phyloP scores from a whole-genome alignment of 169 alveolate genomes.

The Besnoitia besnoiti region DNA sequence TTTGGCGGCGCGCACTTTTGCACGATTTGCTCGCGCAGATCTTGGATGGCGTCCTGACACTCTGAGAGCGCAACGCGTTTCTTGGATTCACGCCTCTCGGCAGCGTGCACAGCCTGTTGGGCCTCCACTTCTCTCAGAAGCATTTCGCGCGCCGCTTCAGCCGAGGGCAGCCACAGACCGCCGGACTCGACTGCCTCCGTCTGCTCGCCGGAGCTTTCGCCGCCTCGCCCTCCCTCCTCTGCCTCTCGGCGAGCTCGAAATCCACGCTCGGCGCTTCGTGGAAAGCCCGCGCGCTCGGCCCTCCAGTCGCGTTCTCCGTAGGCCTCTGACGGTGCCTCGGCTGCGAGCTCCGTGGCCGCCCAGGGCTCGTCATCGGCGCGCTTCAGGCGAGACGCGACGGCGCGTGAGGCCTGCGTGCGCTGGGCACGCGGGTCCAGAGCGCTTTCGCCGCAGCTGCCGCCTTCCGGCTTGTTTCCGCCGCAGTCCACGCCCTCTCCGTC shows the following conservation, averaged over 20 bases:
- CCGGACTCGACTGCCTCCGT: no score
- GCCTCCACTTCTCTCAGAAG: neutral
- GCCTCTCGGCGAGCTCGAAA: no score
- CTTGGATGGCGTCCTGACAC: neutral
- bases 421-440: neutral
- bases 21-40: neutral
- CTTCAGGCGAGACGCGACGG: neutral
- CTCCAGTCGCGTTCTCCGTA: no score
- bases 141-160: neutral
- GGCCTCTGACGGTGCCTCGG: no score
- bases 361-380: neutral
- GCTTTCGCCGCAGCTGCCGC: neutral
- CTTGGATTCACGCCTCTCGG: neutral
- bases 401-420: neutral
- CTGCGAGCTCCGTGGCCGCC: no score
- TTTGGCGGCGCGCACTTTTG: neutral
- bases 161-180: neutral
- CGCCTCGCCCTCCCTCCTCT: no score
- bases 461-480: neutral
- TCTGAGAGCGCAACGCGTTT: neutral
- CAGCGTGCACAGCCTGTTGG: neutral
- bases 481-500: neutral
- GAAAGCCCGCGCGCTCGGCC: no score
- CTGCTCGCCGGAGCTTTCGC: no score
- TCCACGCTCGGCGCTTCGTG: no score